Evolutionary conservation across 169 alveolate species (phyloP), one percentile per base, ranked within the genome.

Genomic region (Besnoitia besnoiti): DNA sequence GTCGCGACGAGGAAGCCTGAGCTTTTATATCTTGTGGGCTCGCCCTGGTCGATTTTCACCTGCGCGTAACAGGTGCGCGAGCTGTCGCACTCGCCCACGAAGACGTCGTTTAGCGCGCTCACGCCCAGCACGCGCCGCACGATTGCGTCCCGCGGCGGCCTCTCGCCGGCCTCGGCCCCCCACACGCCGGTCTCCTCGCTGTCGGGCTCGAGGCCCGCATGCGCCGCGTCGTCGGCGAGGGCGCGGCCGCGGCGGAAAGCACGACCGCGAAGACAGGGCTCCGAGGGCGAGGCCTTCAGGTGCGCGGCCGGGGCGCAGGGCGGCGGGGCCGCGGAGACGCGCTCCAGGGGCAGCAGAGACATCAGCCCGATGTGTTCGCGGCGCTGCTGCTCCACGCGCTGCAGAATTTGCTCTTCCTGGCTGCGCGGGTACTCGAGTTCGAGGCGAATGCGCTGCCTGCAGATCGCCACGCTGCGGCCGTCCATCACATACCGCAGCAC

Each of bases 1-100:
- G 95, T 93, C 49, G 92, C 84, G 51, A 90, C 51, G 76, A 93
- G 79, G 33, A 93, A 35, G 16, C 95, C 95, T 0, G 95, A 93
- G 92, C 92, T 89, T 77, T 93, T 93, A 47, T 85, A 77, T 44
- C 90, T 88, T n/a, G 33, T 46, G 39, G 59, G 21, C 2, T 16
- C 61, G 42, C 89, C 90, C 30, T 30, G 24, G 82, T 93, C 95
- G 19, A 93, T 76, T 35, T 39, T 19, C 40, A 90, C 85, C 39
- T 93, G 94, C 3, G 90, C 89, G 55, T 93, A 93, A 47, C 90
- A 67, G 50, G 95, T 89, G n/a, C 88, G 62, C 39, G 92, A 50
- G 27, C 67, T 49, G 46, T 93, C 85, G 21, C 39, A 59, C 14
- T 84, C 94, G 3, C 94, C 90, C n/a, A 93, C 61, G 40, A 93